Conservation (phyloP, 1,284 basidiomycete species). For the Melampsora abietis-canadensis region DNA sequence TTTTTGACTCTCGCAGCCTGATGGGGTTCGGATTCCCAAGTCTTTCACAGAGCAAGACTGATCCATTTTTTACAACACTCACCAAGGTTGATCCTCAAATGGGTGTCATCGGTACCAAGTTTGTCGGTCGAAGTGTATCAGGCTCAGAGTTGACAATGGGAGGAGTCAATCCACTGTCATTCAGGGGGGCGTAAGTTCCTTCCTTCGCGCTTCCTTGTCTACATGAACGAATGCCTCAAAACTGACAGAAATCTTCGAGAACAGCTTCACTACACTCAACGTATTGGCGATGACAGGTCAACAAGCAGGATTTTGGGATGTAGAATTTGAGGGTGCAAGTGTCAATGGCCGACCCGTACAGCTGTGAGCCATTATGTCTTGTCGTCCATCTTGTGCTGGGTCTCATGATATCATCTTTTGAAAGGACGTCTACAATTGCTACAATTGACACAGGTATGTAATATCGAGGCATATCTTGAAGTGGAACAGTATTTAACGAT, state of each 20-base stretch:
- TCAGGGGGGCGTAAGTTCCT: constrained; percentile 25
- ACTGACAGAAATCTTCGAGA: not conserved
- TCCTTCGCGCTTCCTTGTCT: not conserved
- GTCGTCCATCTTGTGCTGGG: not conserved
- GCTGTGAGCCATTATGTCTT: not conserved
- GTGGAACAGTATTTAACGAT: not conserved
- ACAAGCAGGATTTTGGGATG: constrained; percentile 31
- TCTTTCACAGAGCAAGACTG: constrained; percentile 25
- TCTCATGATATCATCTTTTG: not conserved
- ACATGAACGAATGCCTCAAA: not conserved
- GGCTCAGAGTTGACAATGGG: constrained; percentile 31
- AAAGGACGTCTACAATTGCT: constrained; percentile 17
- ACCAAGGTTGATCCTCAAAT: constrained; percentile 7
- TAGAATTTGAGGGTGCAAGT: constrained; percentile 19
- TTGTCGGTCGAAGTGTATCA: constrained; percentile 16
- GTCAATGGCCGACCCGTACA: constrained; percentile 13
- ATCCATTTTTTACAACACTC: constrained; percentile 25
- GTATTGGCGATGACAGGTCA: constrained; percentile 38
- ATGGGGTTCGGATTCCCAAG: constrained; percentile 38
- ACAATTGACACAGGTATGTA: constrained; percentile 36
- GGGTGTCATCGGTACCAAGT: constrained; percentile 28
- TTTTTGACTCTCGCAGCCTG: not conserved
- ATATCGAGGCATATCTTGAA: not conserved
- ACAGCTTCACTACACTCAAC: constrained; percentile 26
- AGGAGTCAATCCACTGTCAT: constrained; percentile 19